Base-by-base conservation (phyloP, 129 eudicot species). In the Daucus carota region DNA sequence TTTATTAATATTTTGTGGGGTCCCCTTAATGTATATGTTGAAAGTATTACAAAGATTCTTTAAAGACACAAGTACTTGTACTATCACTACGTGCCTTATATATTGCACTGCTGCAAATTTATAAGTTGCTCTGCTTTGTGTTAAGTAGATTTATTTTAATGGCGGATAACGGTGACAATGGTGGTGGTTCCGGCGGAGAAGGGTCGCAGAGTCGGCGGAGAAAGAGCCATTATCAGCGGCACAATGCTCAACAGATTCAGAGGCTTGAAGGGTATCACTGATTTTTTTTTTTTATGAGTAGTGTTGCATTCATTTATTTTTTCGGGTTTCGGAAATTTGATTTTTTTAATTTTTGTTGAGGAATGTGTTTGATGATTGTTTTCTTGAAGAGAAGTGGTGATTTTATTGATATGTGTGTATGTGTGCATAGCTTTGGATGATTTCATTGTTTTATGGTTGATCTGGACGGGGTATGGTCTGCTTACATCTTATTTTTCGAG, bases 191-290 rank as follows among this genome's bases (percentile, higher is more conserved):
- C 3, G 41, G 29, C 57, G 72, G 57, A 22, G 71, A 60, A n/a
- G 78, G 31, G 17, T 32, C 68, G 5, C 16, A 26, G 12, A 4
- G 5, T 41, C 0, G 17, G 52, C 38, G 28, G 59, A 24, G 29
- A 9, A 75, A 41, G 57, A 60, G 44, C 5, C 41, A 45, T 22
- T 73, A 76, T 33, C 87, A 76, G 33, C 77, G 87, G 11, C 81
- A 80, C 70, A 72, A 84, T 8, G 28, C 82, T 29, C 46, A 80
- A 9, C 87, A 84, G 65, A 84, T 84, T 65, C 84, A 84, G 24
- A 68, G 70, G 60, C 87, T 80, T 62, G 87, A 84, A 77, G 76
- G 76, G 87, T 84, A 83, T 34, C 40, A 14, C 47, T 24, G 12
- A 15, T 0, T n/a, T n/a, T n/a, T n/a, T n/a, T n/a, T n/a, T n/a